Conservation (phyloP, 352 stramenopile species). For the Pythium insidiosum region DNA sequence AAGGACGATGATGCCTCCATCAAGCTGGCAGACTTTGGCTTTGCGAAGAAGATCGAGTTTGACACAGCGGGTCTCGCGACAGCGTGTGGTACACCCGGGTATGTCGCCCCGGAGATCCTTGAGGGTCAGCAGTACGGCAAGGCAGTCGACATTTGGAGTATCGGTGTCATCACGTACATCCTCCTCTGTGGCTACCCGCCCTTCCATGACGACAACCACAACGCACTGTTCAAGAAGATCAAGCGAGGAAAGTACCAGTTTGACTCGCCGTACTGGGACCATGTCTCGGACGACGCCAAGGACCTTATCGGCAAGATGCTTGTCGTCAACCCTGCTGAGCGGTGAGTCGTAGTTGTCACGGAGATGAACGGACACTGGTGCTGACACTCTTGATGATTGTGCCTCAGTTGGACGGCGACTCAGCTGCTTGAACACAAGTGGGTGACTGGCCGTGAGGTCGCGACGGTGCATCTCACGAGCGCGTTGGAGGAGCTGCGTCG, state of each 20-base stretch:
- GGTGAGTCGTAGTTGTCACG: conserved; percentile 30
- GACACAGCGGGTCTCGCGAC: conserved; percentile 63
- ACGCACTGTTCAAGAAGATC: conserved; percentile 93
- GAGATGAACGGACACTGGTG: neutral
- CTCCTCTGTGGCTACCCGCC: conserved; percentile 80
- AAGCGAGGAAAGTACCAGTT: conserved; percentile 93
- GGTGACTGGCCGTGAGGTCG: conserved; percentile 80
- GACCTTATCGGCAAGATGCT: conserved; percentile 93
- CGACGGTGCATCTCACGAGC: conserved; percentile 86
- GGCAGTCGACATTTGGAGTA: conserved; percentile 84
- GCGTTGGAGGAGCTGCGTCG: conserved; percentile 88
- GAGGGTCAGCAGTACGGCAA: conserved; percentile 75
- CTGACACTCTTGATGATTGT: conserved; percentile 3
- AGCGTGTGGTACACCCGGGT: conserved; percentile 74
- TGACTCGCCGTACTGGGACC: conserved; percentile 93
- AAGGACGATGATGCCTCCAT: conserved; percentile 82
- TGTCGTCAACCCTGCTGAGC: conserved; percentile 82
- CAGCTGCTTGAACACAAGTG: conserved; percentile 87
- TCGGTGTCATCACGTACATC: conserved; percentile 88
- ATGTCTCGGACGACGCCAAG: conserved; percentile 91
- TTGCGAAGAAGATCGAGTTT: conserved; percentile 79
- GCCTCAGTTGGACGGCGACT: conserved; percentile 59
- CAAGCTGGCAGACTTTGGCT: conserved; percentile 83
- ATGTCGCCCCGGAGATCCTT: conserved; percentile 80
- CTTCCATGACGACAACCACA: conserved; percentile 92